These are phyloP conservation scores for Saccharomycopsis schoenii DNA, from an alignment of 805 yeast genomes.

Conservation along the genomic window DNA sequence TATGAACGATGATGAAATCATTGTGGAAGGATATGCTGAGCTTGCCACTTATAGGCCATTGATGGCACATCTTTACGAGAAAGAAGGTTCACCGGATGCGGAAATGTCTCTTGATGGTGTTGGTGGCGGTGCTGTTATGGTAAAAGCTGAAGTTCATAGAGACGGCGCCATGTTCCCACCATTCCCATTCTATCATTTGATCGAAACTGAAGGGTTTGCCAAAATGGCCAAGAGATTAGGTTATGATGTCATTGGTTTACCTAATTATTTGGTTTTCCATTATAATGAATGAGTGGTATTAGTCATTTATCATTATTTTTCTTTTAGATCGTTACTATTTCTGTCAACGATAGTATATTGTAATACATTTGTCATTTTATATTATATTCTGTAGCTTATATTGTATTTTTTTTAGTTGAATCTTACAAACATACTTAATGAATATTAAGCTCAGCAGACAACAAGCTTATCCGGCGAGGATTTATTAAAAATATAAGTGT, in stretches of 20 bases:
- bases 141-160: constrained; percentile 94
- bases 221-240: constrained; percentile 94
- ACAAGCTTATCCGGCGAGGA: too few relatives aligned
- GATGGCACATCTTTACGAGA: constrained; percentile 82
- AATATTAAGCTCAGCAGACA: too few relatives aligned
- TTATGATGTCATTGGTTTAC: constrained; percentile 84
- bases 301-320: background rate
- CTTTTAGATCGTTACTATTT: background rate
- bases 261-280: constrained; percentile 89
- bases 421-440: background rate
- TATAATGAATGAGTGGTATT: constrained; percentile 51
- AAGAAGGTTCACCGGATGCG: constrained; percentile 47
- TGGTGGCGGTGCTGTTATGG: constrained; percentile 94
- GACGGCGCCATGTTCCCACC: constrained; percentile 99
- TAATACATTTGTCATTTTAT: background rate
- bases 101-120: constrained; percentile 93
- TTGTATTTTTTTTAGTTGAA: background rate
- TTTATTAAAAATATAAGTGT: too few relatives aligned
- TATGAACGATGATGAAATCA: constrained; percentile 79
- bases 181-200: constrained; percentile 92
- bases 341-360: background rate
- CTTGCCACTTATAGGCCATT: constrained; percentile 89
- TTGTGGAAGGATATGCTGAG: constrained; percentile 91
- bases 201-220: constrained; percentile 98
- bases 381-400: background rate